A percentile compares a stretch with the other conserved stretches of the same genome.
Conservation (phyloP, 257 asterid species). For the Solanum clarkiae region DNA sequence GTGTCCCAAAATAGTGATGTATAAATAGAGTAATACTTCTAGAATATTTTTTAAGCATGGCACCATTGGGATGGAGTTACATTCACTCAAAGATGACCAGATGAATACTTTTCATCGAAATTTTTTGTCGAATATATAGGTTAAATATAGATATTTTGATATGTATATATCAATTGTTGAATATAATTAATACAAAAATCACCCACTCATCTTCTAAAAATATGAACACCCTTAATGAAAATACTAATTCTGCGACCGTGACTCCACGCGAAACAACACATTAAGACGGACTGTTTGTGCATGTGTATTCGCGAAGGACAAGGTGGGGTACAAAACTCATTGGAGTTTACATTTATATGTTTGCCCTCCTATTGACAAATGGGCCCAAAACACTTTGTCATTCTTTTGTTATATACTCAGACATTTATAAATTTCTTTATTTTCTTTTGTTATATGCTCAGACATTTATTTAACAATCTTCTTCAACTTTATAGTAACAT, state of each 20-base stretch:
- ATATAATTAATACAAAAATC: no score
- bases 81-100: no score
- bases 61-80: no score
- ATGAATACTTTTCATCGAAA: no score
- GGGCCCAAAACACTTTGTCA: neutral
- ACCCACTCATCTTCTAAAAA: no score
- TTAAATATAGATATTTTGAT: no score
- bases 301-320: neutral
- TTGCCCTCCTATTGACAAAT: neutral
- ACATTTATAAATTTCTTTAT: neutral
- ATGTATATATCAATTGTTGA: no score
- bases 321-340: neutral
- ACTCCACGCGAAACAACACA: neutral
- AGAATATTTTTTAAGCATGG: no score
- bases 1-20: no score
- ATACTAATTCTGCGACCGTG: rapidly evolving
- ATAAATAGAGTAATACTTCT: no score
- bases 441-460: neutral
- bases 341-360: neutral
- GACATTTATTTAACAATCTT: neutral
- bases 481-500: neutral
- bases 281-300: neutral
- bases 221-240: no score
- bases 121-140: no score
- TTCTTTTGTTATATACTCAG: neutral